Percentiles rank a stretch among this genome's conserved stretches.
These are phyloP conservation scores for Apiospora saccharicola DNA, from an alignment of 2,329 filamentous ascomycete species.

Conservation along the genomic window DNA sequence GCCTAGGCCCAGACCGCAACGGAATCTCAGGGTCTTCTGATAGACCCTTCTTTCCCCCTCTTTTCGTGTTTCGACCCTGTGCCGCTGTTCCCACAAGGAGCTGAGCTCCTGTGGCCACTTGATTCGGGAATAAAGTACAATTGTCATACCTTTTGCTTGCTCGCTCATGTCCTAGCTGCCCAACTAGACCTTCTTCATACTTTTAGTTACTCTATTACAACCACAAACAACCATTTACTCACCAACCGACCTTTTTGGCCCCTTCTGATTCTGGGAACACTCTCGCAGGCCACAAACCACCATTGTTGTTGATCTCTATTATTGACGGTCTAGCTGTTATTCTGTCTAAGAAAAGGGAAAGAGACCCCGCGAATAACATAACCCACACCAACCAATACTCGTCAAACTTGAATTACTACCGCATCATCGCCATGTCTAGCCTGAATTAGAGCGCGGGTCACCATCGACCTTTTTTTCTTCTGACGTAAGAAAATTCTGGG, in stretches of 20 bases:
- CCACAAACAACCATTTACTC: not conserved
- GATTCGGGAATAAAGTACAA: constrained; percentile 14
- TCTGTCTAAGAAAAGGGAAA: too few relatives aligned
- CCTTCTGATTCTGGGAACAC: constrained; percentile 1
- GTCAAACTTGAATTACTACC: not conserved
- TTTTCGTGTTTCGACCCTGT: constrained; percentile 19
- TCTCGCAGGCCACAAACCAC: not conserved
- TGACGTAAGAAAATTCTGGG: not conserved
- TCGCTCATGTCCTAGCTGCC: constrained; percentile 2
- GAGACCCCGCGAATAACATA: not conserved
- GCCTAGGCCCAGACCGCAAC: constrained; percentile 22
- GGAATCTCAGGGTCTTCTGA: constrained; percentile 23
- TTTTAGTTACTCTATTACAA: constrained; percentile 4
- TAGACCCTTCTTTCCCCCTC: constrained; percentile 23
- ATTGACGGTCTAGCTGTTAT: not conserved
- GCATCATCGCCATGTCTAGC: constrained; percentile 7
- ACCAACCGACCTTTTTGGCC: not conserved
- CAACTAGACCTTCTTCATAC: constrained; percentile 9
- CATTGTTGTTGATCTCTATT: not conserved
- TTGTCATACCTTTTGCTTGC: constrained; percentile 6
- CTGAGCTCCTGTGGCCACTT: constrained; percentile 21
- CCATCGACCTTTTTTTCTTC: constrained; percentile 2
- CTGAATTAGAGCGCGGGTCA: constrained; percentile 10
- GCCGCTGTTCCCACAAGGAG: constrained; percentile 20
- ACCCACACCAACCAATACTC: not conserved